These are phyloP conservation scores for Talaromyces piceae DNA, from an alignment of 2,329 filamentous ascomycete species.

Conservation along the genomic window DNA sequence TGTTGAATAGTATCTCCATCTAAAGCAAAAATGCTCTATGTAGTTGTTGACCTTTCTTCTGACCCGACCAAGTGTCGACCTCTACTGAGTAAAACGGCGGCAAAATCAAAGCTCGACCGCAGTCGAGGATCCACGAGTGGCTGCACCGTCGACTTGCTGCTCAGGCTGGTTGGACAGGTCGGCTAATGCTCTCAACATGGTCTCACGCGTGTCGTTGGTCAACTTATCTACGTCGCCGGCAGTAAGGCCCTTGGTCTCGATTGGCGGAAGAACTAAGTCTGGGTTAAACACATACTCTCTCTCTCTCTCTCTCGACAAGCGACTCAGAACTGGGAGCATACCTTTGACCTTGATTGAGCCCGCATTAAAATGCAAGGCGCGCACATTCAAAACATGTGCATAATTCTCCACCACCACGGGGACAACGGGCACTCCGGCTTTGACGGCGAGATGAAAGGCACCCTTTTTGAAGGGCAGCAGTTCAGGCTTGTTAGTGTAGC, in stretches of 20 bases:
- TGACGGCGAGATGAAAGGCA: constrained; percentile 89
- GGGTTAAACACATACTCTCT: no score
- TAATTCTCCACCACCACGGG: constrained; percentile 78
- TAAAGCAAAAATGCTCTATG: not conserved
- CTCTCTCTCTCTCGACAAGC: no score
- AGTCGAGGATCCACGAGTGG: constrained; percentile 22
- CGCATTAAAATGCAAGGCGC: constrained; percentile 56
- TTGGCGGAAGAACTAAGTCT: constrained; percentile 64
- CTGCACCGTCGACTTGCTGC: constrained; percentile 13
- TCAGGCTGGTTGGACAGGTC: constrained; percentile 31
- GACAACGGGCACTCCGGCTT: constrained; percentile 88
- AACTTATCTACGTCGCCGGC: constrained; percentile 71
- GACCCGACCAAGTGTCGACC: not conserved
- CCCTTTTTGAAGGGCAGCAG: constrained; percentile 98
- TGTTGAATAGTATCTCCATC: not conserved
- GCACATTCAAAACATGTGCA: constrained; percentile 61
- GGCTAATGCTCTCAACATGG: constrained; percentile 60
- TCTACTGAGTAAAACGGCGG: not conserved
- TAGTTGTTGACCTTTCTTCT: not conserved
- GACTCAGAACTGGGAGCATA: no score
- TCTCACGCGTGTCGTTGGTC: constrained; percentile 58
- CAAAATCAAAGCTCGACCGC: constrained; percentile 29
- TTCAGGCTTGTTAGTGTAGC: constrained; percentile 72
- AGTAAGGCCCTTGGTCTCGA: constrained; percentile 66
- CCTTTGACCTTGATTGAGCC: constrained; percentile 70